Evolutionary conservation across 164 flowering plant genomes (phyloP), one percentile per base, ranked within the genome.

Genomic region (Malania oleifera): DNA sequence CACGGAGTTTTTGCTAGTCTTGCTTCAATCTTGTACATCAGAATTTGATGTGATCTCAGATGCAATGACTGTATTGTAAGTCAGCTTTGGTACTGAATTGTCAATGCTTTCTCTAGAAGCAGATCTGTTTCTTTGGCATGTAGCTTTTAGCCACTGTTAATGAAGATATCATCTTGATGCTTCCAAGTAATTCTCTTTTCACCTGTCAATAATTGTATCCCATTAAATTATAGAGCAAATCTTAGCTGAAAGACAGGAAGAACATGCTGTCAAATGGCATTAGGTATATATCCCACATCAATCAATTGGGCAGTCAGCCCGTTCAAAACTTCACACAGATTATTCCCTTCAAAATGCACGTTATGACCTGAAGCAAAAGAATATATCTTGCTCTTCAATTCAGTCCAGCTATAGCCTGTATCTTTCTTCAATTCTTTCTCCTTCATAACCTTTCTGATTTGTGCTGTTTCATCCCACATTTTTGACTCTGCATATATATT

Each of bases 341-440:
- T 38, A 5, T 38, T 49, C 34, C 58, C 68, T 43, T 66, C 27
- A 19, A 34, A 14, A 39, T 63, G 59, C 29, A 62, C 17, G 43
- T n/a, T 44, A 48, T 68, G 65, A 38, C 66, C 65, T 0, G 64
- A 37, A 18, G 59, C 57, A 50, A 75, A 75, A 47, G 61, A 60
- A 54, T 65, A 62, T n/a, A 59, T 50, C 37, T 35, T 55, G 45
- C 62, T 70, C 25, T 64, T 55, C 61, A 78, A 62, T 35, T 75
- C 82, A 44, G 57, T 77, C 78, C 84, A 77, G 54, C 81, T 80
- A 56, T 68, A 62, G 17, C 80, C 81, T 12, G 71, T 50, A 40
- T 77, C 81, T 60, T 80, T 80, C 69, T 70, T 77, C 57, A 80
- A 27, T 25, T 60, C 69, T 61, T 69, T 79, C 49, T 68, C 71